Conservation (phyloP, 345 rosid species). For the Lepidium sativum region DNA sequence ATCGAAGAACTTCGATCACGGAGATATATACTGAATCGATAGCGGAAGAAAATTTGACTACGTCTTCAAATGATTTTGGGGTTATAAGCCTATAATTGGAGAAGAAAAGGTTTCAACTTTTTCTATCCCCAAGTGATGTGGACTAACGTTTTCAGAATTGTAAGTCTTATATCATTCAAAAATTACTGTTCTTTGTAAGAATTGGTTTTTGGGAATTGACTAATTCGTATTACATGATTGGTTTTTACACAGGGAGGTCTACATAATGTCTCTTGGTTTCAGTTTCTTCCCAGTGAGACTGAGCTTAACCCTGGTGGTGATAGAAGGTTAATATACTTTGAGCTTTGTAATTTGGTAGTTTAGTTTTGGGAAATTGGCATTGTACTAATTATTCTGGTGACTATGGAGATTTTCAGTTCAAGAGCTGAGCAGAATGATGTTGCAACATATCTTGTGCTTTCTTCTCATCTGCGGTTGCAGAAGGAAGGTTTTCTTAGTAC, state of each 20-base stretch:
- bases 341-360: not conserved
- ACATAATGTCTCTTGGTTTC: slow-evolving; percentile 90
- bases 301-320: slow-evolving; percentile 62
- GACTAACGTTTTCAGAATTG: slow-evolving; percentile 85
- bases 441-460: slow-evolving; percentile 73
- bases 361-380: not conserved
- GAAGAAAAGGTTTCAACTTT: not conserved
- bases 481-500: slow-evolving; percentile 80
- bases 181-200: not conserved
- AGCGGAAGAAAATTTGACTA: not conserved
- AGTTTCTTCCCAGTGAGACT: slow-evolving; percentile 82
- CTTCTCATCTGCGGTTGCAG: slow-evolving; percentile 82
- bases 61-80: not conserved
- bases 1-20: not conserved
- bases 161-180: slow-evolving; percentile 16
- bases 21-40: not conserved
- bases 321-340: slow-evolving; percentile 45
- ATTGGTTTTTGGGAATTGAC: not conserved
- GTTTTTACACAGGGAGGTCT: slow-evolving; percentile 67
- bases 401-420: slow-evolving; percentile 36
- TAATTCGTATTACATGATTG: not conserved
- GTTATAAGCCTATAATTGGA: not conserved
- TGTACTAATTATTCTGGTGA: not conserved
- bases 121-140: slow-evolving; percentile 41
- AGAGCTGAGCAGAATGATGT: slow-evolving; percentile 82